Evolutionary conservation across 2,329 filamentous ascomycete species (phyloP), one percentile per base, ranked within the genome.

Genomic region (Talaromyces amestolkiae): DNA sequence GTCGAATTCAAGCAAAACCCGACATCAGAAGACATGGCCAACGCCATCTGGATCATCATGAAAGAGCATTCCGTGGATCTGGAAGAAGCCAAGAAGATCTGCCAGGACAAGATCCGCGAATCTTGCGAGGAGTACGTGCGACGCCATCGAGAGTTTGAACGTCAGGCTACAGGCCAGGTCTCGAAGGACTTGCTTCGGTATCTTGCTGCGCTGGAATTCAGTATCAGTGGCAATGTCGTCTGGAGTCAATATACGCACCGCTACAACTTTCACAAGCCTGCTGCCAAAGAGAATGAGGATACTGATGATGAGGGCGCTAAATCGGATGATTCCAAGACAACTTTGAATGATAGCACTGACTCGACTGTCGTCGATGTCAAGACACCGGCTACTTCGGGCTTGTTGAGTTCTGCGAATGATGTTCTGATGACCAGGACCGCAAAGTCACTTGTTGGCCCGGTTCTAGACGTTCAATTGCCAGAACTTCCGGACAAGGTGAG

Each of bases 11-110:
- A 31, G n/a, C 22, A 33, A 13, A 33, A 31, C 47, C 24, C 19
- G 2, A 24, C 19, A 3, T 51, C 31, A 2, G 76, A 77, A 6
- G 56, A 66, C 47, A 76, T 80, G 3, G 69, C 75, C 56, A 81
- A 81, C 60, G 76, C 75, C 3, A 68, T 81, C 35, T 80, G 73
- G 75, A 74, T 80, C 22, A 67, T 80, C 24, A 80, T 80, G 77
- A 67, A 68, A 47, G 76, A 80, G 69, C 69, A 72, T 35, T 65
- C 62, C 0, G 68, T 75, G 33, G 66, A 61, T 4, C 69, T 73
- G 58, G 69, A 69, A n/a, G 69, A 74, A 58, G 77, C 77, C 9
- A 56, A 54, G 19, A 33, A 54, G 27, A 54, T 54, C 17, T 54
- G 49, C 17, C 49, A 33, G 49, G 49, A 35, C 8, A 54, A 54